Evolutionary conservation across 495 filamentous ascomycete species (phyloP).

Genomic region (Letharia columbiana): DNA sequence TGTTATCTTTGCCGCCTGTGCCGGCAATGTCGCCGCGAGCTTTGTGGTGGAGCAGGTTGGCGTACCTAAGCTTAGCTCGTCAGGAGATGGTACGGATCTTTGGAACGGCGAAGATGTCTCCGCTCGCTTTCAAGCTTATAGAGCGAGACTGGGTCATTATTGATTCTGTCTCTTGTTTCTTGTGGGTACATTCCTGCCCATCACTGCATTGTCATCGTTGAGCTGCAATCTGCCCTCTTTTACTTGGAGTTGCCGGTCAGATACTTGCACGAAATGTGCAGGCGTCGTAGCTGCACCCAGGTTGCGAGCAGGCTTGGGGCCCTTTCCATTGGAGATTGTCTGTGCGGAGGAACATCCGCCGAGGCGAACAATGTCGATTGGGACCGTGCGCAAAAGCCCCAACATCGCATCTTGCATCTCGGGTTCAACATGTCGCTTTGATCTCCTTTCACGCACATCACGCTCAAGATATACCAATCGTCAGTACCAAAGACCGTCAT

Average conservation of each 20-base stretch:
- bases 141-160: constrained; percentile 35
- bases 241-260: not conserved
- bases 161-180: not conserved
- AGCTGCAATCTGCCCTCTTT: not conserved
- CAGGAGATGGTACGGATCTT: constrained; percentile 17
- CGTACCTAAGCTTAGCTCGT: constrained; percentile 25
- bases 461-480: not conserved
- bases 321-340: not conserved
- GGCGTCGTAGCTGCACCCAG: not conserved
- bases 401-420: not conserved
- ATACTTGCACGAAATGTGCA: not conserved
- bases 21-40: constrained; percentile 31
- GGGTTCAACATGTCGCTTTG: not conserved
- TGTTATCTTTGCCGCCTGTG: constrained; percentile 26
- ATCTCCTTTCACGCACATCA: not conserved
- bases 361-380: not conserved
- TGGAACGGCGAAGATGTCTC: constrained; percentile 37
- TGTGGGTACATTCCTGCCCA: not conserved
- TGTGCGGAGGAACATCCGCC: not conserved
- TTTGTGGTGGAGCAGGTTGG: constrained; percentile 36
- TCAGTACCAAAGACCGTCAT: not conserved
- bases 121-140: constrained; percentile 28
- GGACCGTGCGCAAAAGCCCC: not conserved
- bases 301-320: not conserved
- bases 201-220: not conserved